A percentile compares a stretch with the other conserved stretches of the same genome.
phyloP scores from a whole-genome alignment of 2,329 filamentous ascomycete genomes.

The Chaetomiaceae sp. region DNA sequence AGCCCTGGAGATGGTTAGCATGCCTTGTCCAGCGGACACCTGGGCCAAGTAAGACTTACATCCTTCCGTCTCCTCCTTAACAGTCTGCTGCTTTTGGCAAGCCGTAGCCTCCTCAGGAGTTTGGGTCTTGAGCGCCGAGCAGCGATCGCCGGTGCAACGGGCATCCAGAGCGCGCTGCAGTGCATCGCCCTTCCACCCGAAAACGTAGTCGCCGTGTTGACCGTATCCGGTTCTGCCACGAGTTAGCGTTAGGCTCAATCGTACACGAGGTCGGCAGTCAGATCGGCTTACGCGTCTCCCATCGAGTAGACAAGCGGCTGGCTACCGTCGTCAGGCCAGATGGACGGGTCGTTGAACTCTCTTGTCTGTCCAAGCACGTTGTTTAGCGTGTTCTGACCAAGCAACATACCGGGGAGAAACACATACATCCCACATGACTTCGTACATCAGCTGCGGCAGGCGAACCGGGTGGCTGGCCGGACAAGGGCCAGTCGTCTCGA shows the following conservation, averaged over 20 bases:
- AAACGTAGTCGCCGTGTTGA: slow-evolving; percentile 20
- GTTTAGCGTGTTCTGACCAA: neutral
- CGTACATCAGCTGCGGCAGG: slow-evolving; percentile 39
- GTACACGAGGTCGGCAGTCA: no score
- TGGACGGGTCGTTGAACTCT: slow-evolving; percentile 6
- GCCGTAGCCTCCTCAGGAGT: slow-evolving; percentile 17
- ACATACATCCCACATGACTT: slow-evolving; percentile 29
- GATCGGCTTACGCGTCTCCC: no score
- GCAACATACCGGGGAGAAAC: no score
- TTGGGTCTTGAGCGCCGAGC: slow-evolving; percentile 11
- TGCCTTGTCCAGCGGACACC: no score
- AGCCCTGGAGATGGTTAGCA: no score
- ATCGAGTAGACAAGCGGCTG: slow-evolving; percentile 20
- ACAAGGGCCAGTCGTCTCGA: slow-evolving; percentile 27
- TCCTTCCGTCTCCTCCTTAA: slow-evolving; percentile 16
- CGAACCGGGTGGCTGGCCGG: slow-evolving; percentile 36
- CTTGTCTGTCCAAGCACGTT: neutral
- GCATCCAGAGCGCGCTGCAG: slow-evolving; percentile 18
- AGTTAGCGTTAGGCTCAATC: no score
- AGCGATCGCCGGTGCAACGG: slow-evolving; percentile 13
- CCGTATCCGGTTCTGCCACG: slow-evolving; percentile 25
- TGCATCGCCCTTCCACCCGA: slow-evolving; percentile 11
- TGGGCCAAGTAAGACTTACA: no score
- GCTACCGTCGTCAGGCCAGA: slow-evolving; percentile 14
- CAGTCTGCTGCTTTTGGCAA: slow-evolving; percentile 9